Percentiles rank a stretch among this genome's conserved stretches.
These are phyloP conservation scores for Aspergillus terreus DNA, from an alignment of 2,329 filamentous ascomycete species.

Conservation along the genomic window DNA sequence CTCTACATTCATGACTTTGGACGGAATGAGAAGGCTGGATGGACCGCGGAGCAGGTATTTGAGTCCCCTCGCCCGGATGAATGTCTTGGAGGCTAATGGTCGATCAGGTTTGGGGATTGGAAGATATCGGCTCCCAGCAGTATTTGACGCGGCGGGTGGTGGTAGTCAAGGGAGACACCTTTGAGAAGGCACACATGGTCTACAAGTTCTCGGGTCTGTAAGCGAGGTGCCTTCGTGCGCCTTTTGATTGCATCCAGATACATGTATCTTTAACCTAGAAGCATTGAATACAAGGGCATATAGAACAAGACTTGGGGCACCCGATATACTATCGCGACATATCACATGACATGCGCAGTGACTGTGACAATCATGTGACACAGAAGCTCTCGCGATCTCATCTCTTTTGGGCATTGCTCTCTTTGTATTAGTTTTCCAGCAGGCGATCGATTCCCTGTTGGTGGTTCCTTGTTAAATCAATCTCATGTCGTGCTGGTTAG, in stretches of 20 bases:
- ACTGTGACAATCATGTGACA: not conserved
- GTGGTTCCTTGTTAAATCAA: not conserved
- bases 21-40: slow-evolving; percentile 5
- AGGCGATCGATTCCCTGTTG: not conserved
- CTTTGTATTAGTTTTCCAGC: not conserved
- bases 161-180: slow-evolving; percentile 1
- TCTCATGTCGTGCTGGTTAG: not conserved
- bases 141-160: slow-evolving; percentile 8
- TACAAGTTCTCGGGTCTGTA: slow-evolving; percentile 7
- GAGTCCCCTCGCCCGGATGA: too few relatives aligned
- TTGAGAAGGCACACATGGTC: slow-evolving; percentile 5
- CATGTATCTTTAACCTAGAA: too few relatives aligned
- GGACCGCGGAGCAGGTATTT: slow-evolving; percentile 10
- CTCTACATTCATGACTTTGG: slow-evolving; percentile 10
- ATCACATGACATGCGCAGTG: too few relatives aligned
- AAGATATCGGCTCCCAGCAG: slow-evolving; percentile 3
- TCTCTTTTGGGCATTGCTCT: not conserved
- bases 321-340: too few relatives aligned
- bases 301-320: too few relatives aligned
- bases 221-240: too few relatives aligned
- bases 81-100: too few relatives aligned
- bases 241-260: too few relatives aligned
- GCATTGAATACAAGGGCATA: too few relatives aligned
- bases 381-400: not conserved
- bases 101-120: slow-evolving; percentile 6